phyloP scores from a whole-genome alignment of 2,329 filamentous ascomycete genomes.

The Beauveria brongniartii region DNA sequence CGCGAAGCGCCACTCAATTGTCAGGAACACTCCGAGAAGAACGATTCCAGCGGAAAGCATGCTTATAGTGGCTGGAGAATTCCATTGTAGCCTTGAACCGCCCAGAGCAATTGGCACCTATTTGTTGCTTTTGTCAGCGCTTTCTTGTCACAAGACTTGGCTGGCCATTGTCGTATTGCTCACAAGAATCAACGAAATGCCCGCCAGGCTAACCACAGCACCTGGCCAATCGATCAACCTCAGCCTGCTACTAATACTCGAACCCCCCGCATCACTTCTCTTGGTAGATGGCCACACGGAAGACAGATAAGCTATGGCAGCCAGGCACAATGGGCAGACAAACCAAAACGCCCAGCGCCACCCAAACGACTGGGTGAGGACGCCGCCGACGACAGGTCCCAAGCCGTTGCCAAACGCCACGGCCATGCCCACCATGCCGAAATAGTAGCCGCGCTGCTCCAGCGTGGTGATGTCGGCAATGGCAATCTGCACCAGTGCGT shows the following conservation, averaged over 20 bases:
- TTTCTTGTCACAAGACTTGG: no score
- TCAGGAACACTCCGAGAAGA: background rate
- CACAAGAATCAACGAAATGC: conserved; percentile 1
- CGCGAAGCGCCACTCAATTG: conserved; percentile 1
- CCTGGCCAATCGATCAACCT: background rate
- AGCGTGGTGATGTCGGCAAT: conserved; percentile 1
- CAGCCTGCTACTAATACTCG: background rate
- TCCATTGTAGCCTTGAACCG: background rate
- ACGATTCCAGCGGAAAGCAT: background rate
- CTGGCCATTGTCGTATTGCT: background rate
- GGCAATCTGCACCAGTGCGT: conserved; percentile 4
- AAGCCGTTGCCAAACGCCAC: background rate
- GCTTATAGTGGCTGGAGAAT: background rate
- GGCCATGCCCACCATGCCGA: conserved; percentile 1
- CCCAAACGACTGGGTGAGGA: background rate
- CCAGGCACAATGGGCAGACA: conserved; percentile 1
- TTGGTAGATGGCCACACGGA: background rate
- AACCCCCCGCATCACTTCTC: background rate
- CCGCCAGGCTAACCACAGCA: background rate
- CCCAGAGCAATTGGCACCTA: background rate
- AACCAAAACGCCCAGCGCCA: conserved; percentile 7
- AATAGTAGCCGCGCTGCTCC: conserved; percentile 3
- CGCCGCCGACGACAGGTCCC: background rate
- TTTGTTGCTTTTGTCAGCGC: background rate
- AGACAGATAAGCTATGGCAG: background rate